Evolutionary conservation across 169 alveolate species (phyloP), one percentile per base, ranked within the genome.

Genomic region (Perkinsus olseni): DNA sequence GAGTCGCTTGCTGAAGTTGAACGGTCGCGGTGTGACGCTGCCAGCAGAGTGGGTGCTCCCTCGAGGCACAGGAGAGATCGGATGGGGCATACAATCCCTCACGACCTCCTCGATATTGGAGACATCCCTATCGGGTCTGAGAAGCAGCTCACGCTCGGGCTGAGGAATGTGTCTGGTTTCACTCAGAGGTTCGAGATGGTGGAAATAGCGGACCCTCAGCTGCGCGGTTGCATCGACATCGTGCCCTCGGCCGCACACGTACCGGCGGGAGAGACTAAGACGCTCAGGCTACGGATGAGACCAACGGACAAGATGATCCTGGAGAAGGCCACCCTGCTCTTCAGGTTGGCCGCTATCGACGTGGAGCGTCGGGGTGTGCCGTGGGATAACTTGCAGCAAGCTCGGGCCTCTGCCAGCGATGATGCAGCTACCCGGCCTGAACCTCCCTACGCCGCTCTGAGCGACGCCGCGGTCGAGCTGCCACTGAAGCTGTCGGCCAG

Each of bases 401-500:
- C 82, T 13, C 82, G 82, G 34, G 31, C 1, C 37, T 6, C 93
- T 96, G 95, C 62, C 95, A 94, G 0, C 93, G 96, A 95, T 92
- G 96, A 93, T 45, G 92, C 74, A 93, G 91, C 38, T 94, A 93
- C 17, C 93, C 93, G 82, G 94, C 91, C 92, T 0, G 99, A 97
- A 94, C 98, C 98, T 31, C 97, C 95, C 91, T 93, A 94, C 74
- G 74, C 93, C 38, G 95, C 95, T 11, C 92, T 96, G 0, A 97
- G 96, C 39, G 97, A 97, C 91, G 94, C 96, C 37, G 98, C 96
- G 82, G 95, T 95, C 50, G 95, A 95, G 74, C 95, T 97, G 62
- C 96, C 97, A 17, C 94, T 98, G 17, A 95, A 95, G 93, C 95
- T 96, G 91, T 93, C 98, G 21, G 98, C 96, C 8, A 94, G 96